Percentiles rank a stretch among this genome's conserved stretches.
Conservation (phyloP, 1,284 basidiomycete genomes). For the Ustilago lituana region DNA sequence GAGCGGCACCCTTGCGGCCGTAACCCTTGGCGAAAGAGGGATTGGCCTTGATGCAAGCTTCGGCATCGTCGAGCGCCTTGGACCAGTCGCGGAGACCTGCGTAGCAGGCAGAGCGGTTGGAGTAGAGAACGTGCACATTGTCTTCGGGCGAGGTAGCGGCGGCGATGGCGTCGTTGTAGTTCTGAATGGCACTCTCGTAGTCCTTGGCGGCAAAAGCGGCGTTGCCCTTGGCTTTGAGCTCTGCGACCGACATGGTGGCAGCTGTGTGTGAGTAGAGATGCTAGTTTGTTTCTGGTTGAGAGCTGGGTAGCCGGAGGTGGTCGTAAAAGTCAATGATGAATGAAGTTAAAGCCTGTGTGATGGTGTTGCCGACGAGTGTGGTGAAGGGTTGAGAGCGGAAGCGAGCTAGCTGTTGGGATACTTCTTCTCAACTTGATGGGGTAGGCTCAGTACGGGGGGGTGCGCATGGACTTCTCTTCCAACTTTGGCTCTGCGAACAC, state of each 20-base stretch:
- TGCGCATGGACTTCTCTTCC: too few relatives aligned
- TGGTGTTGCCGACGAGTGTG: too few relatives aligned
- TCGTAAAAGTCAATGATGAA: too few relatives aligned
- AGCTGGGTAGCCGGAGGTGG: too few relatives aligned
- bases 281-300: too few relatives aligned
- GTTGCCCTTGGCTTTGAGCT: constrained; percentile 66
- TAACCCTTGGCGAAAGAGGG: constrained; percentile 90
- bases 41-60: constrained; percentile 79
- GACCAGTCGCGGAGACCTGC: constrained; percentile 82
- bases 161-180: constrained; percentile 63
- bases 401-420: too few relatives aligned
- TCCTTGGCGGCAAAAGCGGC: constrained; percentile 66
- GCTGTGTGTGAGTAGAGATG: not conserved
- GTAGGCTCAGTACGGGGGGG: too few relatives aligned
- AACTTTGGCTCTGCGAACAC: too few relatives aligned
- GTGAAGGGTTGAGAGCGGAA: too few relatives aligned
- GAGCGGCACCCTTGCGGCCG: constrained; percentile 90
- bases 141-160: constrained; percentile 63
- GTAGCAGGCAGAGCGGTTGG: constrained; percentile 90
- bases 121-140: constrained; percentile 81
- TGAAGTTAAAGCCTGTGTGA: too few relatives aligned
- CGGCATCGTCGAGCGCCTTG: constrained; percentile 85
- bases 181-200: constrained; percentile 60
- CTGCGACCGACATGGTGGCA: constrained; percentile 59
- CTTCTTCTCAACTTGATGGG: too few relatives aligned